Base-by-base conservation (phyloP, 371 early-diverging fungal genomes). In the Dichotomocladium elegans region DNA sequence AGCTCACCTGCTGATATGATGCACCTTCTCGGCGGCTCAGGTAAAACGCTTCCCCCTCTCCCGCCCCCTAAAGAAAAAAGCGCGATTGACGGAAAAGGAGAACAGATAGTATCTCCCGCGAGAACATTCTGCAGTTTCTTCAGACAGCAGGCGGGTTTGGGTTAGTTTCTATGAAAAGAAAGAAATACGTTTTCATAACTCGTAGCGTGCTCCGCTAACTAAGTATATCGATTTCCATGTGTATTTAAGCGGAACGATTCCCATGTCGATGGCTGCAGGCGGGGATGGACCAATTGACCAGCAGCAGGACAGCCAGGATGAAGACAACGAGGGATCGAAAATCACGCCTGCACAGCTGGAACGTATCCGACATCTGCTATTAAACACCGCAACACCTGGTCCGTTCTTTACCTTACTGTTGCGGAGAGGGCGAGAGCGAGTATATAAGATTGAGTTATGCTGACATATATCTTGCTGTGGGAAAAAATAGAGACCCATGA, bases 41-140 rank as follows among this genome's bases (percentile, higher is more conserved):
- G 51, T 47, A 66, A 59, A 45, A 54, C 5, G 5, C 28, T 47
- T 17, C 11, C 11, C 2, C 9, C 12, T 17, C 30, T 10, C 12
- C 3, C 5, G 10, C 42, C n/a, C n/a, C n/a, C n/a, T n/a, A n/a
- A n/a, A n/a, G 17, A 24, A 44, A 24, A 9, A 6, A 8, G 15
- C 29, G 19, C 21, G 29, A 44, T 14, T 27, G 3, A 15, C 3
- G 14, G 41, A 14, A 7, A 41, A 1, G 14, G 28, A 19, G 42
- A n/a, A 22, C 47, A 46, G 37, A 53, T 21, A 26, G 31, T 14
- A 31, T 72, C 48, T 63, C 72, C 10, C 79, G 73, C 31, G 76
- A 78, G 35, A 72, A 78, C 19, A 53, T 78, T 27, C 53, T 78
- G 47, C 79, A 75, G 34, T 73, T 72, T 27, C 60, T 79, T 33